phyloP scores from a whole-genome alignment of 352 stramenopile genomes.

The Phytophthora tubulina region DNA sequence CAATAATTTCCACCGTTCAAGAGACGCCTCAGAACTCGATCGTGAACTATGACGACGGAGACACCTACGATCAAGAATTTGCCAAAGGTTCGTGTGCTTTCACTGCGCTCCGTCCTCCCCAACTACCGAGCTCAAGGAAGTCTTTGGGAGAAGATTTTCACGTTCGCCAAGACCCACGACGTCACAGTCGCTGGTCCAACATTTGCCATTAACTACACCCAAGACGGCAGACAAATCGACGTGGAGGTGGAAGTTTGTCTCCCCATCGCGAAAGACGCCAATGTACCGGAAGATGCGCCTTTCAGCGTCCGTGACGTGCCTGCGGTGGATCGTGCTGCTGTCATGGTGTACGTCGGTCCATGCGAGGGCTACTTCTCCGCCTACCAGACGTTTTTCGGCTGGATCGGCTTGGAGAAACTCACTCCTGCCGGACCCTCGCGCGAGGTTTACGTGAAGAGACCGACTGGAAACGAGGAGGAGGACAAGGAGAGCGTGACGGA shows the following conservation, averaged over 20 bases:
- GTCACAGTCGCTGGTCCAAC: conserved; percentile 35
- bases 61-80: conserved; percentile 39
- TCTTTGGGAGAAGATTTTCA: conserved; percentile 45
- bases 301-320: conserved; percentile 40
- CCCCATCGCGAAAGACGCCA: conserved; percentile 38
- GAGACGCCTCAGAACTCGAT: conserved; percentile 6
- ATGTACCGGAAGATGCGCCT: conserved; percentile 23
- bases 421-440: conserved; percentile 40
- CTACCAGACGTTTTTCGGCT: conserved; percentile 53
- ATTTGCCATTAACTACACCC: conserved; percentile 58
- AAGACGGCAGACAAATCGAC: conserved; percentile 46
- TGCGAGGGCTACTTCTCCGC: conserved; percentile 35
- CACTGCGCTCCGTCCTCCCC: conserved; percentile 40
- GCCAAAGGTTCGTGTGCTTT: conserved; percentile 29
- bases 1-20: background rate
- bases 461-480: conserved; percentile 34
- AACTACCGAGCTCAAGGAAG: conserved; percentile 48
- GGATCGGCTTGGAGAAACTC: conserved; percentile 45
- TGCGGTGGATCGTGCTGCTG: conserved; percentile 36
- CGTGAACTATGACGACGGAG: conserved; percentile 1
- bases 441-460: conserved; percentile 57
- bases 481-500: conserved; percentile 36
- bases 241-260: conserved; percentile 67
- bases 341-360: conserved; percentile 47
- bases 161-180: conserved; percentile 29